A percentile compares a stretch with the other conserved stretches of the same genome.
These are phyloP conservation scores for Wickerhamiella sergipiensis DNA, from an alignment of 805 yeast species.

Conservation along the genomic window DNA sequence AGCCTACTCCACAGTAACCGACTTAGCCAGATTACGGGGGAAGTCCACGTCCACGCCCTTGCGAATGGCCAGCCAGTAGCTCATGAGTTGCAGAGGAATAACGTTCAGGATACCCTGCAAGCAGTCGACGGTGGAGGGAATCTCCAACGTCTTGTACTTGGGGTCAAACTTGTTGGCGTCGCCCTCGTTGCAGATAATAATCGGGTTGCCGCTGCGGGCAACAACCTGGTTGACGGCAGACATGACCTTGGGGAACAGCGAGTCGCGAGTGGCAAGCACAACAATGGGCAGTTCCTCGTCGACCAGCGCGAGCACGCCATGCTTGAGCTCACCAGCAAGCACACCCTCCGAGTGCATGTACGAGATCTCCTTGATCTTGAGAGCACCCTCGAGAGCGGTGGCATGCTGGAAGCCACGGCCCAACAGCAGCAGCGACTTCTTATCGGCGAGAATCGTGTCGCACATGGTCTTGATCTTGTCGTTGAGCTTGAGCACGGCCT, in stretches of 20 bases:
- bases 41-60: conserved; percentile 95
- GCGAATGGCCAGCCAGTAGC: conserved; percentile 92
- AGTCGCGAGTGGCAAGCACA: conserved; percentile 92
- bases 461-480: conserved; percentile 64
- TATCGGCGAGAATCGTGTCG: conserved; percentile 54
- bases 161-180: conserved; percentile 32
- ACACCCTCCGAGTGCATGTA: conserved; percentile 99
- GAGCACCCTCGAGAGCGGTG: conserved; percentile 95
- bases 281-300: conserved; percentile 89
- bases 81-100: conserved; percentile 86
- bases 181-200: conserved; percentile 79
- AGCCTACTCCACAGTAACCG: conserved; percentile 83
- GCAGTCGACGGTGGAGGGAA: conserved; percentile 93
- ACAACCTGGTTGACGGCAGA: conserved; percentile 93
- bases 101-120: conserved; percentile 92
- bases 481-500: conserved; percentile 59
- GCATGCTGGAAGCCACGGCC: conserved; percentile 98
- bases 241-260: conserved; percentile 89
- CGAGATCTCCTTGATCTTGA: conserved; percentile 94
- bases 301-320: conserved; percentile 93
- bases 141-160: conserved; percentile 49
- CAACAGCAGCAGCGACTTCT: conserved; percentile 74
- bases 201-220: conserved; percentile 96
- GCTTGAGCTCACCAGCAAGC: conserved; percentile 96
- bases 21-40: conserved; percentile 97